phyloP scores from a whole-genome alignment of 1,139 yeast species.

The Nadsonia commutata region DNA sequence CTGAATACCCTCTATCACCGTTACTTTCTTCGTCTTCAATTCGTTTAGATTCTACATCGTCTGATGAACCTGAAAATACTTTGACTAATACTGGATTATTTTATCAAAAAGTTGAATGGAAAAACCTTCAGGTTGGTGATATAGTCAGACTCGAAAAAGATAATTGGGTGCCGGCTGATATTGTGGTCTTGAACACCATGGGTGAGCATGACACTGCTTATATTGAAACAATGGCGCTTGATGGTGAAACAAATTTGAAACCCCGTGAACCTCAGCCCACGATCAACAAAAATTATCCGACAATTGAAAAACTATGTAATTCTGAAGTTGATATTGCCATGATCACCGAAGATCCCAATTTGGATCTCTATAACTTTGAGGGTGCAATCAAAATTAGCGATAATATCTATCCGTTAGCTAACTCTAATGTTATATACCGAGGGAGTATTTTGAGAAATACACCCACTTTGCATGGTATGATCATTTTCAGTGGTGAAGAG shows the following conservation, averaged over 20 bases:
- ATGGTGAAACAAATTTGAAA: slow-evolving; percentile 90
- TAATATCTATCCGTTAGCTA: slow-evolving; percentile 45
- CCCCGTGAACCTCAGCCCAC: slow-evolving; percentile 51
- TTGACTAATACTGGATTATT: slow-evolving; percentile 14
- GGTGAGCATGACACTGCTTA: slow-evolving; percentile 60
- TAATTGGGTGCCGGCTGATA: slow-evolving; percentile 91
- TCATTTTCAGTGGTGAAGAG: slow-evolving; percentile 89
- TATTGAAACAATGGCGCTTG: slow-evolving; percentile 93
- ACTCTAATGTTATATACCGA: slow-evolving; percentile 72
- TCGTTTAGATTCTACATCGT: slow-evolving; percentile 9
- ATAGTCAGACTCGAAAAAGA: slow-evolving; percentile 56
- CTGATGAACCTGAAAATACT: slow-evolving; percentile 3
- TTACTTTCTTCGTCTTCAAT: neutral
- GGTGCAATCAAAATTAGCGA: slow-evolving; percentile 38
- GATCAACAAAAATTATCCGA: too few relatives aligned
- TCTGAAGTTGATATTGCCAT: slow-evolving; percentile 31
- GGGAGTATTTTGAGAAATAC: slow-evolving; percentile 87
- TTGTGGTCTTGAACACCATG: slow-evolving; percentile 52
- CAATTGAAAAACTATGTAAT: slow-evolving; percentile 35
- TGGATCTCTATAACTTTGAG: slow-evolving; percentile 82
- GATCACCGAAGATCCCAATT: slow-evolving; percentile 80
- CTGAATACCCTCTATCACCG: neutral
- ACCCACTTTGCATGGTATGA: slow-evolving; percentile 55
- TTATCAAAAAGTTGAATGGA: slow-evolving; percentile 42
- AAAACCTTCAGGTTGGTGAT: slow-evolving; percentile 71